These are phyloP conservation scores for Casuarina cunninghamiana DNA, from an alignment of 306 rosid genomes.

Conservation along the genomic window DNA sequence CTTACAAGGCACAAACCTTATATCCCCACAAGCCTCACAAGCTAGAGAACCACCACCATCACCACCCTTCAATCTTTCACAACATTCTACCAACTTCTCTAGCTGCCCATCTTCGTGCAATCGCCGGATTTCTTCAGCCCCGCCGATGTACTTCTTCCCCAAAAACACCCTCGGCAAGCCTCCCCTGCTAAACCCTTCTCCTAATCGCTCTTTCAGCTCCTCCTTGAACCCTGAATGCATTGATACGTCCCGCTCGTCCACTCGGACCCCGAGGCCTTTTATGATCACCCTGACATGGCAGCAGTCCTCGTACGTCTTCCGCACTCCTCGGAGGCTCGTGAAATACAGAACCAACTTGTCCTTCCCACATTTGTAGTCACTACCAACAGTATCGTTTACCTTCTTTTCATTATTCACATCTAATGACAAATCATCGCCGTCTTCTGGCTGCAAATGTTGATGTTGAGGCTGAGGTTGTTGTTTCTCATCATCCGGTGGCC, in stretches of 20 bases:
- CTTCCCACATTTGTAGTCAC: constrained; percentile 34
- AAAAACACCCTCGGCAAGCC: constrained; percentile 79
- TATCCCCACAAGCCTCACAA: constrained; percentile 85
- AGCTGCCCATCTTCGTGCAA: constrained; percentile 78
- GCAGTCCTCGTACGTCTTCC: constrained; percentile 90
- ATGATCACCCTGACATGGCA: constrained; percentile 68
- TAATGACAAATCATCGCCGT: constrained; percentile 16
- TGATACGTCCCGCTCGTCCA: constrained; percentile 88
- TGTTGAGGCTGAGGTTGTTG: neutral
- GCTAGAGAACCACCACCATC: constrained; percentile 37
- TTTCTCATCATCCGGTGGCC: constrained; percentile 15
- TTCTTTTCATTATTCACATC: constrained; percentile 24
- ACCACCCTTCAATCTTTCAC: constrained; percentile 45
- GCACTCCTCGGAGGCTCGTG: constrained; percentile 77
- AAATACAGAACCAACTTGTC: constrained; percentile 64
- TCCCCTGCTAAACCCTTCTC: constrained; percentile 40
- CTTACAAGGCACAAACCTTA: constrained; percentile 91
- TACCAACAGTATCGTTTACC: neutral
- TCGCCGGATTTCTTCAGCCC: constrained; percentile 71
- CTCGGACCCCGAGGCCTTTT: constrained; percentile 53
- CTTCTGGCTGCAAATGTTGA: neutral
- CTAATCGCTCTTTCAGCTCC: constrained; percentile 64
- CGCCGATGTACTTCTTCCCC: constrained; percentile 68
- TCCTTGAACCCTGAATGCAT: constrained; percentile 92
- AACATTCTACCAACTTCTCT: constrained; percentile 61